phyloP scores from a whole-genome alignment of 1,284 basidiomycete genomes.

The Jaminaea rosea region DNA sequence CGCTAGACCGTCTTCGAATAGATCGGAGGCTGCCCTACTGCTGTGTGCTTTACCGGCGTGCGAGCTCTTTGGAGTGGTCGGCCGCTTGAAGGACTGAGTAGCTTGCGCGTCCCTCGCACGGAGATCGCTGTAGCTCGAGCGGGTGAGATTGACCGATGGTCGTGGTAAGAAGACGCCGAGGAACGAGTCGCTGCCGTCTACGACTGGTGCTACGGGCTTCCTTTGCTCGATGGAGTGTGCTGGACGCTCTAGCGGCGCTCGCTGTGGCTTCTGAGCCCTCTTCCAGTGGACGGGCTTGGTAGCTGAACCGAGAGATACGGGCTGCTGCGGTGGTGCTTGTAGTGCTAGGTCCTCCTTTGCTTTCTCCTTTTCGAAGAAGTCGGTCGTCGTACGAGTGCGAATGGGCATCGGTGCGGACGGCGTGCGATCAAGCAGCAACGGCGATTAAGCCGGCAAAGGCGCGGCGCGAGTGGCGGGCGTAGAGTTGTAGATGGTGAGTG shows the following conservation, averaged over 20 bases:
- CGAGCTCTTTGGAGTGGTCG: neutral
- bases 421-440: no score
- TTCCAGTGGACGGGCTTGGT: neutral
- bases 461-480: no score
- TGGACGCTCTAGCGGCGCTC: no score
- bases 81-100: neutral
- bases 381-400: neutral
- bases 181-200: neutral
- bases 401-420: neutral
- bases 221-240: no score
- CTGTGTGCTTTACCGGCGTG: neutral
- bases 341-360: no score
- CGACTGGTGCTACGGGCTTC: no score
- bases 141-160: neutral
- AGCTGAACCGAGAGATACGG: neutral
- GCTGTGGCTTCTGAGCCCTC: neutral
- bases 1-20: neutral
- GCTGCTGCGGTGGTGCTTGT: no score
- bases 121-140: constrained; percentile 1
- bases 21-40: neutral
- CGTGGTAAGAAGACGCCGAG: neutral
- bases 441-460: no score
- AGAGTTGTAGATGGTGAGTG: no score
- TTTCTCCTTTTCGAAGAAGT: neutral
- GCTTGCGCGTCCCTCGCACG: neutral